Conservation (phyloP, 805 yeast species). For the Starmerella riodocensis region DNA sequence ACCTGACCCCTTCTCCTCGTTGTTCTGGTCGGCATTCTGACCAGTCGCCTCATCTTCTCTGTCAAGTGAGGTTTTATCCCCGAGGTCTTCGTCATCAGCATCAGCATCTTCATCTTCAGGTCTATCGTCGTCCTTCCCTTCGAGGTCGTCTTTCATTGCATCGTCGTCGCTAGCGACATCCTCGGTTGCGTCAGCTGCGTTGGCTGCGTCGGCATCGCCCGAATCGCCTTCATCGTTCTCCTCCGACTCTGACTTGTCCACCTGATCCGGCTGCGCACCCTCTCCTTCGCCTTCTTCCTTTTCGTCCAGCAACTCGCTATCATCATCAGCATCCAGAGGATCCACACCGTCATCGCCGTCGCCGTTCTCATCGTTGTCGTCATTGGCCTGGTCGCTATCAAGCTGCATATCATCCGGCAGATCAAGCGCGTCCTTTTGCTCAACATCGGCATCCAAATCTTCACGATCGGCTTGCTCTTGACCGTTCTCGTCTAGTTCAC, state of each 20-base stretch:
- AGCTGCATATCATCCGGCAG: slow-evolving; percentile 84
- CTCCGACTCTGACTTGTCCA: slow-evolving; percentile 17
- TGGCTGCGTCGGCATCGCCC: slow-evolving; percentile 21
- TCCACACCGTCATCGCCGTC: slow-evolving; percentile 31
- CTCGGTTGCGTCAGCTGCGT: slow-evolving; percentile 23
- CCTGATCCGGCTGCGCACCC: slow-evolving; percentile 27
- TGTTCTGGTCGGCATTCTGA: slow-evolving; percentile 23
- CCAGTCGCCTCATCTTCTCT: slow-evolving; percentile 2
- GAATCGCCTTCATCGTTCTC: slow-evolving; percentile 21
- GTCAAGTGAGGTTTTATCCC: slow-evolving; percentile 23
- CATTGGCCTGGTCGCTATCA: slow-evolving; percentile 41
- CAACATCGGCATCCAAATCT: slow-evolving; percentile 57
- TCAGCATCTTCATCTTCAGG: slow-evolving; percentile 14
- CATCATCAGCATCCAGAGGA: slow-evolving; percentile 29
- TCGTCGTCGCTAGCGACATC: slow-evolving; percentile 21
- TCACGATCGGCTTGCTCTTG: slow-evolving; percentile 41
- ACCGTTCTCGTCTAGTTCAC: slow-evolving; percentile 21
- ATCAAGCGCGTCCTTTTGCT: slow-evolving; percentile 76
- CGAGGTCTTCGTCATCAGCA: slow-evolving; percentile 23
- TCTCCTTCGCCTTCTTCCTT: slow-evolving; percentile 26
- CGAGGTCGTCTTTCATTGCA: slow-evolving; percentile 24
- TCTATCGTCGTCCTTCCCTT: slow-evolving; percentile 15
- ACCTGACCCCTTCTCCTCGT: slow-evolving; percentile 22
- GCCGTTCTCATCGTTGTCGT: slow-evolving; percentile 40
- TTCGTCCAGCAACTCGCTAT: slow-evolving; percentile 25